These are phyloP conservation scores for Exophiala sp. DNA, from an alignment of 2,329 filamentous ascomycete species.

Conservation along the genomic window DNA sequence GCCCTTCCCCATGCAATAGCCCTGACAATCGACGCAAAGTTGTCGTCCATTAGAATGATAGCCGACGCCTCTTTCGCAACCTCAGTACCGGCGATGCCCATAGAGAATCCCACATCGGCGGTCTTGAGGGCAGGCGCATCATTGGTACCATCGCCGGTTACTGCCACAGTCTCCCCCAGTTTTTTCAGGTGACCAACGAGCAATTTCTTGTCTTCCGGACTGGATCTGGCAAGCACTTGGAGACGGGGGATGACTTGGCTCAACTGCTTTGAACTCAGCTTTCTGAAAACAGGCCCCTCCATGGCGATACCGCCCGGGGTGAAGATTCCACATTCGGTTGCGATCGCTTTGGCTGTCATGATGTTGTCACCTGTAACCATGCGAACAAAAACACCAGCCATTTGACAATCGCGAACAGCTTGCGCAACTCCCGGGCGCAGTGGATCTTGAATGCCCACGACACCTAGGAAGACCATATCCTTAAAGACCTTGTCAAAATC, in stretches of 20 bases:
- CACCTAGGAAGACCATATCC: slow-evolving; percentile 61
- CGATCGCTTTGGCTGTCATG: slow-evolving; percentile 71
- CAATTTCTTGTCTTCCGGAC: slow-evolving; percentile 69
- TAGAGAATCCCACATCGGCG: slow-evolving; percentile 77
- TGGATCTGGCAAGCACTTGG: slow-evolving; percentile 66
- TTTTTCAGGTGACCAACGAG: slow-evolving; percentile 66
- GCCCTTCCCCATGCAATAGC: slow-evolving; percentile 74
- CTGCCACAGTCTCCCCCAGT: slow-evolving; percentile 69
- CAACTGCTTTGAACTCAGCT: slow-evolving; percentile 60
- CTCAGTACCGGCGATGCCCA: slow-evolving; percentile 78
- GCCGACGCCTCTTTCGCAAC: slow-evolving; percentile 80
- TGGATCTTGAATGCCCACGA: slow-evolving; percentile 78
- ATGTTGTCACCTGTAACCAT: slow-evolving; percentile 86
- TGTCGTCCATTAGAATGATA: slow-evolving; percentile 83
- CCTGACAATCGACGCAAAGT: slow-evolving; percentile 80
- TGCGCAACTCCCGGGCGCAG: slow-evolving; percentile 68
- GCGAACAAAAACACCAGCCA: slow-evolving; percentile 70
- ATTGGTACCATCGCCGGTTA: slow-evolving; percentile 79
- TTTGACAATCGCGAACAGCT: slow-evolving; percentile 66
- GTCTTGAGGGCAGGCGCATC: slow-evolving; percentile 77
- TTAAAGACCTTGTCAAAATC: slow-evolving; percentile 61
- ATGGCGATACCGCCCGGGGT: slow-evolving; percentile 63
- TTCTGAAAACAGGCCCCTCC: slow-evolving; percentile 72
- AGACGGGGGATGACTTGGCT: slow-evolving; percentile 62
- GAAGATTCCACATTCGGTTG: slow-evolving; percentile 70